Percentiles rank a stretch among this genome's conserved stretches.
Conservation (phyloP, 2,329 filamentous ascomycete genomes). For the Penicillium aurantiogriseum region DNA sequence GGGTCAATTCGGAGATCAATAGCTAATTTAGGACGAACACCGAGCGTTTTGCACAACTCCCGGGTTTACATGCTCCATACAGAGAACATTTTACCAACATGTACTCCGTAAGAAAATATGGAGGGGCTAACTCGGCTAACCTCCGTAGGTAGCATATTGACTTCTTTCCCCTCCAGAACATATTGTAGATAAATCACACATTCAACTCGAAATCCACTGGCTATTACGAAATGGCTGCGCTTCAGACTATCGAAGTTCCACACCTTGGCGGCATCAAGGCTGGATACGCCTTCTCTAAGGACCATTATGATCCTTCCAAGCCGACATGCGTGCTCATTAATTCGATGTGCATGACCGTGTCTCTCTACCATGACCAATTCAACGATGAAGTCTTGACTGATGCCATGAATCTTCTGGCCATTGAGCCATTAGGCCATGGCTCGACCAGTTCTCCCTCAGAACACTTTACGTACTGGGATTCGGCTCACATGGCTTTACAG, state of each 20-base stretch:
- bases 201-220: background rate
- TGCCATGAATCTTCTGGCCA: conserved; percentile 50
- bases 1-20: background rate
- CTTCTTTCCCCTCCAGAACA: background rate
- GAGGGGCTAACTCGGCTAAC: background rate
- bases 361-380: conserved; percentile 45
- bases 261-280: conserved; percentile 53
- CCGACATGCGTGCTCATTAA: conserved; percentile 54
- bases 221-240: conserved; percentile 19
- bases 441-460: conserved; percentile 45
- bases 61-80: background rate
- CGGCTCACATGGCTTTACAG: conserved; percentile 53
- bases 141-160: background rate
- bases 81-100: background rate
- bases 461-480: conserved; percentile 56
- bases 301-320: conserved; percentile 49
- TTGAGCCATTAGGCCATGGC: conserved; percentile 55
- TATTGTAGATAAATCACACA: background rate
- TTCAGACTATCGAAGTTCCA: conserved; percentile 43
- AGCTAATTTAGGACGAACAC: background rate
- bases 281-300: conserved; percentile 46
- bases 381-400: conserved; percentile 34
- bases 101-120: background rate
- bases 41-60: background rate
- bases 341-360: conserved; percentile 49